These are phyloP conservation scores for Papiliotrema fonsecae DNA, from an alignment of 1,284 basidiomycete genomes.

Conservation along the genomic window DNA sequence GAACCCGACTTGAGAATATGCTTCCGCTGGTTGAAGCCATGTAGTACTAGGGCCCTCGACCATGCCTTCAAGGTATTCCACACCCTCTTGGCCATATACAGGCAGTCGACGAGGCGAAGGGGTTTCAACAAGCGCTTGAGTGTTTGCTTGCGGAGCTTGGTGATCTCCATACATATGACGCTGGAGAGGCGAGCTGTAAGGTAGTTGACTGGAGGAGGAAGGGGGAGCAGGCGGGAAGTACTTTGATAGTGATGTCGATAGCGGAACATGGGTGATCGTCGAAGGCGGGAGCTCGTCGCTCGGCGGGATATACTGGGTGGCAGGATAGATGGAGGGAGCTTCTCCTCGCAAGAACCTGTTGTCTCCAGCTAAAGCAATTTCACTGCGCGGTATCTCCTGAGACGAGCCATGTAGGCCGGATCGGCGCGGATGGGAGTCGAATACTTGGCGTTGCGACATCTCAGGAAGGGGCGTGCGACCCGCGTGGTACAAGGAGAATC, in stretches of 20 bases:
- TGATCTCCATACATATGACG: not conserved
- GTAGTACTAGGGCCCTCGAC: too few relatives aligned
- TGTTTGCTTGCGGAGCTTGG: not conserved
- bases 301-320: not conserved
- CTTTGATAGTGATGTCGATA: constrained; percentile 12
- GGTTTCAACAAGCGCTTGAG: not conserved
- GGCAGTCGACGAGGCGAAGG: not conserved
- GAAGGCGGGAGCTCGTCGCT: not conserved
- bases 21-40: too few relatives aligned
- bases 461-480: too few relatives aligned
- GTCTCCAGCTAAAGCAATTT: too few relatives aligned
- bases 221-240: not conserved
- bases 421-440: too few relatives aligned
- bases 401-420: too few relatives aligned
- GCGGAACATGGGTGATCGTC: constrained; percentile 2
- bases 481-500: too few relatives aligned
- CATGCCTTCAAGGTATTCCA: not conserved
- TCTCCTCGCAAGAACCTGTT: too few relatives aligned
- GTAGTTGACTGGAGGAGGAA: constrained; percentile 13
- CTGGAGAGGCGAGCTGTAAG: constrained; percentile 24
- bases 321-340: not conserved
- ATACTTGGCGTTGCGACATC: too few relatives aligned
- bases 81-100: not conserved
- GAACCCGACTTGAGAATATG: too few relatives aligned
- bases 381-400: too few relatives aligned